phyloP scores from a whole-genome alignment of 2,329 filamentous ascomycete genomes.

The Aspergillus tanneri region DNA sequence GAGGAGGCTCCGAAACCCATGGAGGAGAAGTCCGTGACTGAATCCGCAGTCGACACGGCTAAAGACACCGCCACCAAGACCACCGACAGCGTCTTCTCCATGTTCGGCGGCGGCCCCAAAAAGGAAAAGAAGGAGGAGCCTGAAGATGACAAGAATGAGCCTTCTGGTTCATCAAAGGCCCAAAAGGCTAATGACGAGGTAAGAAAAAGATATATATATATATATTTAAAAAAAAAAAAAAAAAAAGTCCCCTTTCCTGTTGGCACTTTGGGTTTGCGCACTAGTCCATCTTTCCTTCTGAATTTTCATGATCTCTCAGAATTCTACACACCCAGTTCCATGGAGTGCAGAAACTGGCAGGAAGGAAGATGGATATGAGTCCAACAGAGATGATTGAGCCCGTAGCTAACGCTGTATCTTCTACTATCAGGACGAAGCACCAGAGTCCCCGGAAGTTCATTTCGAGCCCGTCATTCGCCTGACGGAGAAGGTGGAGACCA shows the following conservation, averaged over 20 bases:
- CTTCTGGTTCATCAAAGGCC: conserved; percentile 83
- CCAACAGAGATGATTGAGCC: too few species aligned
- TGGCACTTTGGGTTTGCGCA: neutral
- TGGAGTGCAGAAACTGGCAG: too few species aligned
- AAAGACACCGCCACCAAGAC: conserved; percentile 43
- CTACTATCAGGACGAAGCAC: conserved; percentile 62
- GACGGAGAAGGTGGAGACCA: conserved; percentile 93
- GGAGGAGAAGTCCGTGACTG: conserved; percentile 30
- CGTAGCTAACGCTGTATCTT: conserved; percentile 6
- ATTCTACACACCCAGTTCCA: too few species aligned
- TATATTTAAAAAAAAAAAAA: too few species aligned
- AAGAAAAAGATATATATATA: conserved; percentile 43
- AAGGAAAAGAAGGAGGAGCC: conserved; percentile 87
- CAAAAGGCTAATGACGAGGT: conserved; percentile 63
- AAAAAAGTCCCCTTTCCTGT: too few species aligned
- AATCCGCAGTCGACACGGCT: conserved; percentile 37
- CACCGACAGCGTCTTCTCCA: conserved; percentile 75
- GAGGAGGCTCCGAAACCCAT: conserved; percentile 18
- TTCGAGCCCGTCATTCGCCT: conserved; percentile 96
- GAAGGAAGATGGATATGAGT: too few species aligned
- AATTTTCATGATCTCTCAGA: too few species aligned
- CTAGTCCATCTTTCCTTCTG: neutral
- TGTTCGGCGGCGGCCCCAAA: conserved; percentile 97
- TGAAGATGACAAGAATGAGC: conserved; percentile 77
- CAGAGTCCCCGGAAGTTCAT: conserved; percentile 89